Conservation (phyloP, 306 rosid species). For the Carpinus viminea region DNA sequence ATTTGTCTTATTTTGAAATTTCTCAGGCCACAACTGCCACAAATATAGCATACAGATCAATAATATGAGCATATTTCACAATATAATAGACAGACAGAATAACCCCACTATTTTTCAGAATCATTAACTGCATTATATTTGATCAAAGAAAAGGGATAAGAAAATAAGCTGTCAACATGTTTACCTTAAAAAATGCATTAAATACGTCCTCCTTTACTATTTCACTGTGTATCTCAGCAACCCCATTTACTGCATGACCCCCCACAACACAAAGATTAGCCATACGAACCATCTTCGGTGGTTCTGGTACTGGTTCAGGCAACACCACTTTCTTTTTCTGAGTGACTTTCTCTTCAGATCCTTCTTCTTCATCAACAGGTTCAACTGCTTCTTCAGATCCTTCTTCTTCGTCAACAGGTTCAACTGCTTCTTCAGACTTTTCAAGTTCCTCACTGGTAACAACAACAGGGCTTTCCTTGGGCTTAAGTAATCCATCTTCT, state of each 20-base stretch:
- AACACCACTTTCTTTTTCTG: constrained; percentile 45
- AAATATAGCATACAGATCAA: constrained; percentile 33
- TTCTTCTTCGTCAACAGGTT: constrained; percentile 33
- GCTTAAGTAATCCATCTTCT: constrained; percentile 32
- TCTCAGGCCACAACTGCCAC: constrained; percentile 92
- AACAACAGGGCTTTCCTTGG: constrained; percentile 34
- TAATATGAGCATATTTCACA: constrained; percentile 16
- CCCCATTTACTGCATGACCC: constrained; percentile 98
- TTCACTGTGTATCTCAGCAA: constrained; percentile 97
- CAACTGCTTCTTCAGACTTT: constrained; percentile 22
- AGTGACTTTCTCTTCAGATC: constrained; percentile 33
- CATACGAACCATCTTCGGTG: constrained; percentile 90
- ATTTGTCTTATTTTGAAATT: constrained; percentile 97
- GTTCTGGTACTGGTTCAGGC: constrained; percentile 65
- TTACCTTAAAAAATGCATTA: constrained; percentile 82
- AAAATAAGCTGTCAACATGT: constrained; percentile 14
- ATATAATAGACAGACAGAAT: constrained; percentile 5
- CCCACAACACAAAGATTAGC: constrained; percentile 96
- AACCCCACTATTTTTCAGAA: constrained; percentile 23
- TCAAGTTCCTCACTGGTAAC: background rate
- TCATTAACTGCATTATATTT: constrained; percentile 9
- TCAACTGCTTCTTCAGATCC: constrained; percentile 24
- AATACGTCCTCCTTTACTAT: constrained; percentile 94
- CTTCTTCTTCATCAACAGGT: constrained; percentile 39
- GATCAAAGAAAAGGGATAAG: background rate